These are phyloP conservation scores for Pterulicium gracile DNA, from an alignment of 1,284 basidiomycete species.

Conservation along the genomic window DNA sequence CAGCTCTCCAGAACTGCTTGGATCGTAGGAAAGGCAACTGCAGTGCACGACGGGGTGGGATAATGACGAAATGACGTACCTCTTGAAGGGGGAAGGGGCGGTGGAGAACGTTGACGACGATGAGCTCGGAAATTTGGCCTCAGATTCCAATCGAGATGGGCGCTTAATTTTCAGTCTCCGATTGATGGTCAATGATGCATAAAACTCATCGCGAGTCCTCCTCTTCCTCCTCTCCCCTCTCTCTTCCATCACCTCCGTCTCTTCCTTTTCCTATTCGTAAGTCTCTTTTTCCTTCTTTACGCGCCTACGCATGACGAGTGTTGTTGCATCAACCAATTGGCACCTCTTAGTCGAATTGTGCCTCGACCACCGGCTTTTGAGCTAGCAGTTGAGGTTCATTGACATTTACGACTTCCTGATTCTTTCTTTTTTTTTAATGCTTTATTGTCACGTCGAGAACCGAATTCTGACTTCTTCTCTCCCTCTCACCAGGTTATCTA, in stretches of 20 bases:
- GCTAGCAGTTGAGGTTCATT: constrained; percentile 1
- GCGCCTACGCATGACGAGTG: constrained; percentile 59
- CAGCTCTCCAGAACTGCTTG: not conserved
- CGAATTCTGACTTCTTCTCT: not conserved
- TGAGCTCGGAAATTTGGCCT: no score
- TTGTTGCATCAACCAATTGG: constrained; percentile 66
- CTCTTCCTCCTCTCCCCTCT: not conserved
- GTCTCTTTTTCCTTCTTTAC: constrained; percentile 4
- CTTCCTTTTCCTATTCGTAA: constrained; percentile 8
- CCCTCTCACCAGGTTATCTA: no score
- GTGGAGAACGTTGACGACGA: not conserved
- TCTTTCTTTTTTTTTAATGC: not conserved
- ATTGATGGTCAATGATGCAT: not conserved
- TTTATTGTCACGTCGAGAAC: not conserved
- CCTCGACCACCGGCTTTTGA: not conserved
- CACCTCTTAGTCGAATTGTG: constrained; percentile 73
- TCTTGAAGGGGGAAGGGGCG: not conserved
- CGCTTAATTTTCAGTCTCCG: not conserved
- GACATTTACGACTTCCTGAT: constrained; percentile 1
- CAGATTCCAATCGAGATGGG: no score
- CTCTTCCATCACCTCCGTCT: constrained; percentile 9
- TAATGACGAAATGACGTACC: not conserved
- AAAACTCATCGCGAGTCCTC: constrained; percentile 9
- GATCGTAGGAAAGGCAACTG: not conserved
- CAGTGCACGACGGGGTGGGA: not conserved